Conservation (phyloP, 768 basidiomycete species). For the Agrocybe chaxingu region DNA sequence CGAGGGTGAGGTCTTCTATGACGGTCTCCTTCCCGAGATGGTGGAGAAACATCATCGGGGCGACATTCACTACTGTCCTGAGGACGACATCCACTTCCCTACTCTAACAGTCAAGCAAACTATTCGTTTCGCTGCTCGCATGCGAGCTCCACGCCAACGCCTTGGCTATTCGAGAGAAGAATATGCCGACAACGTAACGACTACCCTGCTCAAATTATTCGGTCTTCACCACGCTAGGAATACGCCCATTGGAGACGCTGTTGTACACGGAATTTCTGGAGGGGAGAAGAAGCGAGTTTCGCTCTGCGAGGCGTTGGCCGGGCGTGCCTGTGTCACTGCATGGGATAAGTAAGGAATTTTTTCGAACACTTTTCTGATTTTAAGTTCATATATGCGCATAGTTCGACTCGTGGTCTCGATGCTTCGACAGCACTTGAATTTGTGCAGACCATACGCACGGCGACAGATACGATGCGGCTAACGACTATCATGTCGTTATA, state of each 20-base stretch:
- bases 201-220: constrained; percentile 64
- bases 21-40: constrained; percentile 66
- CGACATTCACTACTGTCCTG: constrained; percentile 78
- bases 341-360: constrained; percentile 59
- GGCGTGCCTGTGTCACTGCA: constrained; percentile 51
- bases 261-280: constrained; percentile 68
- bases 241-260: constrained; percentile 76
- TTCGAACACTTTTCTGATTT: not conserved
- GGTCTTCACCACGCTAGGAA: constrained; percentile 71
- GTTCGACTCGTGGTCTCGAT: constrained; percentile 64
- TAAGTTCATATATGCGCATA: constrained; percentile 23
- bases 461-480: constrained; percentile 51
- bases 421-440: constrained; percentile 74
- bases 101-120: constrained; percentile 81
- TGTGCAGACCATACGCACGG: constrained; percentile 59
- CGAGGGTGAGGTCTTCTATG: constrained; percentile 72
- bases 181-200: constrained; percentile 41
- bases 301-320: constrained; percentile 63
- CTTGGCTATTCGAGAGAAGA: constrained; percentile 38
- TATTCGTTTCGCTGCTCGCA: constrained; percentile 63
- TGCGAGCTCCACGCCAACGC: constrained; percentile 61
- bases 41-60: constrained; percentile 68
- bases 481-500: constrained; percentile 81
- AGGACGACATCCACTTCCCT: constrained; percentile 86
- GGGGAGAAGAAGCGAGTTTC: constrained; percentile 83